Percentiles rank a stretch among this genome's conserved stretches.
phyloP scores from a whole-genome alignment of 2,329 filamentous ascomycete genomes.

The Aspergillus nomiae region DNA sequence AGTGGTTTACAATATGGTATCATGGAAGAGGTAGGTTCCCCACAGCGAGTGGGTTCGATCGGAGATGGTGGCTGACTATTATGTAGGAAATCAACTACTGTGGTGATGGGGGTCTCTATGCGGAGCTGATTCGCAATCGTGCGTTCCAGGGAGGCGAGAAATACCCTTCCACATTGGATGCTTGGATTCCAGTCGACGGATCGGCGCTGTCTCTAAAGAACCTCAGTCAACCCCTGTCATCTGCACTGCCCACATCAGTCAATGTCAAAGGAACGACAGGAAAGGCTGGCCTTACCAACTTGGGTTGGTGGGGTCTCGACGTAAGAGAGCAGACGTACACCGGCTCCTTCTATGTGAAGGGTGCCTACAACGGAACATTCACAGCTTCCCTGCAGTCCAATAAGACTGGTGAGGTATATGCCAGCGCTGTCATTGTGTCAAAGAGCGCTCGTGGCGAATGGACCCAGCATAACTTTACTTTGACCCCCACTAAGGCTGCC shows the following conservation, averaged over 20 bases:
- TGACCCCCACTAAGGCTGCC: slow-evolving; percentile 22
- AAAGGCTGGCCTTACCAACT: slow-evolving; percentile 51
- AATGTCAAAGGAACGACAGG: slow-evolving; percentile 45
- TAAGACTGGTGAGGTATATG: slow-evolving; percentile 42
- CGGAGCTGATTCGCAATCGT: slow-evolving; percentile 37
- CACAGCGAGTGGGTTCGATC: neutral
- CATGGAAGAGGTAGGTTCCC: slow-evolving; percentile 31
- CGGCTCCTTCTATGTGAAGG: slow-evolving; percentile 53
- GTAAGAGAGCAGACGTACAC: slow-evolving; percentile 52
- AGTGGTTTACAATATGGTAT: slow-evolving; percentile 31
- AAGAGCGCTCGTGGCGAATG: slow-evolving; percentile 40
- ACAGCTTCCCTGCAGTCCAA: slow-evolving; percentile 42
- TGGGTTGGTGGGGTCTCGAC: slow-evolving; percentile 56
- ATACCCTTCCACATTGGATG: slow-evolving; percentile 33
- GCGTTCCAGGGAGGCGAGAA: slow-evolving; percentile 36
- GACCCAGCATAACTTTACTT: slow-evolving; percentile 44
- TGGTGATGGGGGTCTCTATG: slow-evolving; percentile 38
- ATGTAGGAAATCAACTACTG: slow-evolving; percentile 34
- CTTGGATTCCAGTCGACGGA: slow-evolving; percentile 32
- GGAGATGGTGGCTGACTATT: neutral
- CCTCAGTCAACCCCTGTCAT: slow-evolving; percentile 45
- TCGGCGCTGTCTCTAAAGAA: slow-evolving; percentile 39
- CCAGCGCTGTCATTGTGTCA: slow-evolving; percentile 33
- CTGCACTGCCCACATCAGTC: slow-evolving; percentile 47
- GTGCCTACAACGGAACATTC: slow-evolving; percentile 36